Evolutionary conservation across 208 protist species (phyloP).

Genomic region (Trypanosoma melophagium): DNA sequence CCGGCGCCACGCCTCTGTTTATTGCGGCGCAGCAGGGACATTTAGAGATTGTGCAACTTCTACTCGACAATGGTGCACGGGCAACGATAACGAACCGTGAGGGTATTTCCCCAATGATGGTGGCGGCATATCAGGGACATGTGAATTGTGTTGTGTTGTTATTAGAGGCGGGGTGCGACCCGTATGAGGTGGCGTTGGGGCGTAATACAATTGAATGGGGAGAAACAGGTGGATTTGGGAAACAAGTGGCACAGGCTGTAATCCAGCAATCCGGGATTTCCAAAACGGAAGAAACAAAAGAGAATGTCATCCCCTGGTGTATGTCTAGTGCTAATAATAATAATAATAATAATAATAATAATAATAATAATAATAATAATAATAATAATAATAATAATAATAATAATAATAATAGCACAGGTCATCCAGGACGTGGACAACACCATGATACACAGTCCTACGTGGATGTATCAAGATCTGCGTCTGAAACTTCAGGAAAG

Average conservation of each 20-base stretch:
- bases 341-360: not conserved
- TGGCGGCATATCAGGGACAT: slow-evolving; percentile 38
- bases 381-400: no score
- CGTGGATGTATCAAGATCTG: no score
- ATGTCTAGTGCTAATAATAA: not conserved
- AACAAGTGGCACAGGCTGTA: slow-evolving; percentile 6
- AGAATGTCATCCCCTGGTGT: not conserved
- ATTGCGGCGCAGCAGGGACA: slow-evolving; percentile 33
- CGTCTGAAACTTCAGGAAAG: no score
- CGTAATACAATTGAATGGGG: slow-evolving; percentile 33
- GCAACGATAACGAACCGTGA: slow-evolving; percentile 18
- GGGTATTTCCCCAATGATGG: slow-evolving; percentile 43
- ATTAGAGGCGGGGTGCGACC: slow-evolving; percentile 27
- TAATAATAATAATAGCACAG: no score
- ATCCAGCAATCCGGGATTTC: not conserved
- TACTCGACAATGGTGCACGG: slow-evolving; percentile 16
- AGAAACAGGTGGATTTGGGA: slow-evolving; percentile 15
- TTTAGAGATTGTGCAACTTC: slow-evolving; percentile 11
- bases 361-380: no score
- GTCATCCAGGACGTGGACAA: no score
- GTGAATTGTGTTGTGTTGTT: slow-evolving; percentile 20
- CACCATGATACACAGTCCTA: no score
- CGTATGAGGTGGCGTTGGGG: slow-evolving; percentile 15
- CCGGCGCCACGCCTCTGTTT: slow-evolving; percentile 31
- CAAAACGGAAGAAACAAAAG: not conserved